Percentiles rank a stretch among this genome's conserved stretches.
Conservation (phyloP, 148 eudicot species). For the Agrostemma githago region DNA sequence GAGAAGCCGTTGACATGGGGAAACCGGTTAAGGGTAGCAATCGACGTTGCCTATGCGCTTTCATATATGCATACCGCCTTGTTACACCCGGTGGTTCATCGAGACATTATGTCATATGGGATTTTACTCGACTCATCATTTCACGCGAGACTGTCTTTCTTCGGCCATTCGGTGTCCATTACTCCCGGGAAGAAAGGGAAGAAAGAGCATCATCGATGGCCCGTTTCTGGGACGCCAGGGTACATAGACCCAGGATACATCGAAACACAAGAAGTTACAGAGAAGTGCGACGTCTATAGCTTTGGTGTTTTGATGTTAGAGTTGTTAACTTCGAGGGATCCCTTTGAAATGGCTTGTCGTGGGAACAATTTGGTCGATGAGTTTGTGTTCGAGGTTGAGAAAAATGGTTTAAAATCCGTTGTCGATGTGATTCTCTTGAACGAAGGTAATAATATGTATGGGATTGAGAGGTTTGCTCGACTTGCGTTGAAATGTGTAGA, state of each 20-base stretch:
- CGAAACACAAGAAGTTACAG: conserved; percentile 12
- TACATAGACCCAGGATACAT: conserved; percentile 20
- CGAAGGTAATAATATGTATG: conserved; percentile 2
- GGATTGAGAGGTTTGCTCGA: conserved; percentile 9
- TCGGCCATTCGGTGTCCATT: conserved; percentile 13
- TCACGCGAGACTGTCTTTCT: conserved; percentile 18
- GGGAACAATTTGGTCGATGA: conserved; percentile 17
- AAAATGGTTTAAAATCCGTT: conserved; percentile 7
- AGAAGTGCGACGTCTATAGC: conserved; percentile 25
- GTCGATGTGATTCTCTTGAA: conserved; percentile 12
- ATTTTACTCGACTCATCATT: conserved; percentile 15
- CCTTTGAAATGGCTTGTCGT: neutral
- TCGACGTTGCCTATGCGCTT: conserved; percentile 25
- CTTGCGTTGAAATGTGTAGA: conserved; percentile 22
- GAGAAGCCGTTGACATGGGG: conserved; percentile 13
- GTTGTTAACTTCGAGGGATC: conserved; percentile 6
- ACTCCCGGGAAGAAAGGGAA: conserved; percentile 9
- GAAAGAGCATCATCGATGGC: conserved; percentile 8
- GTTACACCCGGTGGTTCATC: conserved; percentile 19
- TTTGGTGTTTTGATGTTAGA: conserved; percentile 24
- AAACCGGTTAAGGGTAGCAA: conserved; percentile 17
- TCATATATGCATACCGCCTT: conserved; percentile 26
- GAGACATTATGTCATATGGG: conserved; percentile 24
- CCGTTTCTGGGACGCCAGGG: conserved; percentile 21
- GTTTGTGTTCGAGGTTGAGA: conserved; percentile 16